Evolutionary conservation across 2,329 filamentous ascomycete species (phyloP).

Genomic region (Aspergillus luchuensis): DNA sequence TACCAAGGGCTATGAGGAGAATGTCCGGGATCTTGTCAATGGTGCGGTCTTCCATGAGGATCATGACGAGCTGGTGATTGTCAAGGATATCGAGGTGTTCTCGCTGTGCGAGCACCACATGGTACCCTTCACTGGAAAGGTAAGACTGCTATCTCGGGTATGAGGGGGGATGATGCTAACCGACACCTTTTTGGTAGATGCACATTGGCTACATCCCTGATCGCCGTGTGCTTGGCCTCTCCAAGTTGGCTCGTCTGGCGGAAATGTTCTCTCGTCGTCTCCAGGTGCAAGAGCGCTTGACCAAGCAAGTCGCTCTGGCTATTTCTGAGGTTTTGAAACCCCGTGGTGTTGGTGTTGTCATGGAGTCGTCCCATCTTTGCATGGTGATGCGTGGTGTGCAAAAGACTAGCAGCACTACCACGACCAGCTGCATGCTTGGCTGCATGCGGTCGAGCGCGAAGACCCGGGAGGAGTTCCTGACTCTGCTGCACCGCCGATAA

Average conservation of each 20-base stretch:
- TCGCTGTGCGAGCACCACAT: constrained; percentile 96
- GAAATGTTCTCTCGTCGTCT: constrained; percentile 94
- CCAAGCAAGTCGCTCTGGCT: constrained; percentile 91
- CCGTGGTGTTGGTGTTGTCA: constrained; percentile 92
- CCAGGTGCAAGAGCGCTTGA: constrained; percentile 94
- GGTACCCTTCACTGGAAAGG: constrained; percentile 94
- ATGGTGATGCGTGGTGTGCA: constrained; percentile 99
- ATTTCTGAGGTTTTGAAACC: constrained; percentile 91
- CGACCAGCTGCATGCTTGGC: constrained; percentile 96
- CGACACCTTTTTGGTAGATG: constrained; percentile 63
- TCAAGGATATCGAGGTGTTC: constrained; percentile 96
- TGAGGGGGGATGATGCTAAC: constrained; percentile 5
- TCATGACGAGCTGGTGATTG: constrained; percentile 95
- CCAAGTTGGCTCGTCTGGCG: constrained; percentile 91
- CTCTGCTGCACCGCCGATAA: constrained; percentile 64
- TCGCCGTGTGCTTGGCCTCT: constrained; percentile 88
- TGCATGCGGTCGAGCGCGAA: constrained; percentile 91
- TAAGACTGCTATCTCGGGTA: constrained; percentile 40
- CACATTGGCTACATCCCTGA: constrained; percentile 98
- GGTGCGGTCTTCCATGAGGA: constrained; percentile 93
- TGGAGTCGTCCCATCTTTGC: constrained; percentile 95
- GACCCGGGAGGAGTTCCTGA: constrained; percentile 94
- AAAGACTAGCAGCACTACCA: constrained; percentile 82
- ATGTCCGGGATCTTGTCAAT: constrained; percentile 88
- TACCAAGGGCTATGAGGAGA: constrained; percentile 96